phyloP scores from a whole-genome alignment of 768 basidiomycete genomes.

The Flagelloscypha sp. region DNA sequence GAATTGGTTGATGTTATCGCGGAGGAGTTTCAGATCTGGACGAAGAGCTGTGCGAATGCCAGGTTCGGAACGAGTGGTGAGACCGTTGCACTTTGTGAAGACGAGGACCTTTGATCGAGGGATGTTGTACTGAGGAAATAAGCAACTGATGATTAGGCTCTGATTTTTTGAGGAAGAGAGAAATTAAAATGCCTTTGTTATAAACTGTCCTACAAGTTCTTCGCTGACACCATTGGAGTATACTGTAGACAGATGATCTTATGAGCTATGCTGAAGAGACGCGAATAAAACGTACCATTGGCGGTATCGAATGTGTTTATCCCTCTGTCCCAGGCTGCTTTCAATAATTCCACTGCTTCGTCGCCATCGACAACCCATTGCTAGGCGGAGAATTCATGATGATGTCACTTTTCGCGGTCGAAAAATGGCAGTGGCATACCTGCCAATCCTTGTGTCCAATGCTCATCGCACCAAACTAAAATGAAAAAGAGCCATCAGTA shows the following conservation, averaged over 20 bases:
- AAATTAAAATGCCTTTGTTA: constrained; percentile 19
- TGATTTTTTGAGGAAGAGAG: constrained; percentile 6
- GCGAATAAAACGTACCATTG: constrained; percentile 4
- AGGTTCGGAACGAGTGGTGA: constrained; percentile 7
- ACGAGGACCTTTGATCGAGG: no score
- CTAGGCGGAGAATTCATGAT: not conserved
- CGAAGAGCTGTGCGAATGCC: constrained; percentile 25
- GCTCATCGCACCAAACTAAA: no score
- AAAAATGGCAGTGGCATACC: not conserved
- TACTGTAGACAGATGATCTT: no score
- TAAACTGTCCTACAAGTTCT: constrained; percentile 24
- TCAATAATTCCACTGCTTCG: constrained; percentile 9
- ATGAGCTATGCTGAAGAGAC: constrained; percentile 20
- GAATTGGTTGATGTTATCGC: no score
- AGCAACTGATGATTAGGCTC: not conserved
- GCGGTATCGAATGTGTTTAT: constrained; percentile 30
- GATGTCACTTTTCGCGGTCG: not conserved
- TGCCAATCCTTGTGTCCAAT: no score
- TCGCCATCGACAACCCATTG: constrained; percentile 29
- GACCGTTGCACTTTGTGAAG: constrained; percentile 7
- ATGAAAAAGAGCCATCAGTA: no score
- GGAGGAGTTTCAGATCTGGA: constrained; percentile 23
- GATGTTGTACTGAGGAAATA: no score
- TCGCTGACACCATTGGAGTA: constrained; percentile 31
- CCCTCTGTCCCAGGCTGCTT: constrained; percentile 19